Evolutionary conservation across 805 yeast species (phyloP), one percentile per base, ranked within the genome.

Genomic region (Candida hispaniensis): DNA sequence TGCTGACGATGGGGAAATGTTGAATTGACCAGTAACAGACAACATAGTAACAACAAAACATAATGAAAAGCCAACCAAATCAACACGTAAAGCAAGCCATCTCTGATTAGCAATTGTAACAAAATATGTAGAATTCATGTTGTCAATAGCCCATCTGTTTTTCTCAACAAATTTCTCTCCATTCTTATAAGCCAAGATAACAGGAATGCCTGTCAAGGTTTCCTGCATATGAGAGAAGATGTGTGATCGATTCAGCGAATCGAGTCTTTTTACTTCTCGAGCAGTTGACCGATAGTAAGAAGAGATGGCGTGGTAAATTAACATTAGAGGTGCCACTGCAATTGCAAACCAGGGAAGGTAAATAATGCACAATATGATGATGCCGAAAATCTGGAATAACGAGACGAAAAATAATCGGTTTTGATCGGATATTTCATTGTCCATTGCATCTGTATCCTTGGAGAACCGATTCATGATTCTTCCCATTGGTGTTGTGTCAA

Each of bases 401-500:
- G 74, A 69, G 41, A 63, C 69, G 14, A 71, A 40, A 42, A 75
- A 63, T 54, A 73, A 54, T 56, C 81, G 60, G 36, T 72, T 45
- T 50, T 71, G 73, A 43, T 70, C 72, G 45, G 73, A 64, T 15
- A 78, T 60, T 51, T 72, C 79, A 47, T 73, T 73, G 48, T 79
- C 91, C 48, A 79, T 58, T 3, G 71, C 71, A 51, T 77, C 82
- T 1, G 86, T 75, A 51, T 80, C 93, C 47, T 79, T 79, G 2
- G 91, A 79, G 54, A 79, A 79, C 44, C 93, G 62, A 55, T 79
- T 80, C 51, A 80, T 58, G 34, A 80, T 68, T 48, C 91, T 63
- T 1, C 93, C 93, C 63, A 78, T 66, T 14, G 93, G 93, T 0
- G 86, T 80, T 7, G 75, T 68, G 47, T 81, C 93, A 57, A 79